These are phyloP conservation scores for Plantago ovata DNA, from an alignment of 257 asterid species.

Conservation along the genomic window DNA sequence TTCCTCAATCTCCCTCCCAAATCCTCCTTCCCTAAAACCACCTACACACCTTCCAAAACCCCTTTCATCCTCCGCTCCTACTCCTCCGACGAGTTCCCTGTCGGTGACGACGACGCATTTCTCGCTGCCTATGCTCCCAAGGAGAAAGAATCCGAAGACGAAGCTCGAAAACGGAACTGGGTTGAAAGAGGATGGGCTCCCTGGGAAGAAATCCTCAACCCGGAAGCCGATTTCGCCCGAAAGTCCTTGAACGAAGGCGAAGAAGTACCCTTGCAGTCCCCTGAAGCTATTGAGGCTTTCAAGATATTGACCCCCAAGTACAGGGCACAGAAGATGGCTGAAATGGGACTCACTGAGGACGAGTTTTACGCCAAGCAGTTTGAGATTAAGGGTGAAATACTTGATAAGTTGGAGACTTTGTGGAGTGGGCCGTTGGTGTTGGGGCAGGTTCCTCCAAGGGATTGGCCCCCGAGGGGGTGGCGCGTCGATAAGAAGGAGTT, in stretches of 20 bases:
- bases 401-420: conserved; percentile 57
- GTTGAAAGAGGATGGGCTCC: conserved; percentile 98
- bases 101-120: conserved; percentile 73
- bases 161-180: conserved; percentile 85
- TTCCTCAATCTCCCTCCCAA: conserved; percentile 50
- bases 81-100: conserved; percentile 83
- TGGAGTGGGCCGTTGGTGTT: conserved; percentile 87
- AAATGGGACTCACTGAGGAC: conserved; percentile 86
- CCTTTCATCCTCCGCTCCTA: conserved; percentile 27
- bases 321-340: conserved; percentile 49
- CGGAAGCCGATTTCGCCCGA: conserved; percentile 83
- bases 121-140: conserved; percentile 66
- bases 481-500: conserved; percentile 70
- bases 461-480: conserved; percentile 99
- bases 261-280: conserved; percentile 82
- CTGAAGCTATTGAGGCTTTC: conserved; percentile 85
- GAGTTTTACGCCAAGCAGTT: conserved; percentile 87
- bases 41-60: conserved; percentile 22
- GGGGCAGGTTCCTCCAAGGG: conserved; percentile 77
- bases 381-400: conserved; percentile 81
- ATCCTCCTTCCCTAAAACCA: conserved; percentile 33
- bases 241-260: conserved; percentile 90
- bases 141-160: conserved; percentile 83
- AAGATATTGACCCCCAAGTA: conserved; percentile 71
- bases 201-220: conserved; percentile 94